A percentile compares a stretch with the other conserved stretches of the same genome.
Conservation (phyloP, 2,329 filamentous ascomycete genomes). For the Colletotrichum aenigma region DNA sequence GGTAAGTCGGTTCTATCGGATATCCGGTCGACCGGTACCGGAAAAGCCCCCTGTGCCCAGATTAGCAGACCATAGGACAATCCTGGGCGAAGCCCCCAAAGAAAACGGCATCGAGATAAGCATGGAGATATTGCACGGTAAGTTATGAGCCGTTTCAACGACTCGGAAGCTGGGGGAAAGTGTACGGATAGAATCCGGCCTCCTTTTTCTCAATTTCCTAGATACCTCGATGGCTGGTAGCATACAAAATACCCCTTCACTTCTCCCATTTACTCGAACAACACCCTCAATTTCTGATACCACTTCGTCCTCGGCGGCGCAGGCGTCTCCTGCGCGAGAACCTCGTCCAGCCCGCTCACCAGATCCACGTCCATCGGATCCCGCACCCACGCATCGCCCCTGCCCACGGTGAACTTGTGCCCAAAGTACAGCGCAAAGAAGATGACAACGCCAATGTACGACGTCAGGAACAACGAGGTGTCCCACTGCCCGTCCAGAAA, state of each 20-base stretch:
- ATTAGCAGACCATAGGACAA: background rate
- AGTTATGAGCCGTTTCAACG: background rate
- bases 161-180: background rate
- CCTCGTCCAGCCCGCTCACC: background rate
- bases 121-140: background rate
- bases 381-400: background rate
- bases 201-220: background rate
- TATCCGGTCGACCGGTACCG: no score
- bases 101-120: accelerated
- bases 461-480: slow-evolving; percentile 64
- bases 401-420: slow-evolving; percentile 38
- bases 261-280: background rate
- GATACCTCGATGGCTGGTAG: background rate
- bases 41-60: accelerated
- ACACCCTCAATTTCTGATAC: background rate
- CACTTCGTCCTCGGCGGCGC: background rate
- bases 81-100: background rate
- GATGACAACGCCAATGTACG: slow-evolving; percentile 68
- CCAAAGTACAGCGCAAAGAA: slow-evolving; percentile 64
- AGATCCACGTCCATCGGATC: background rate
- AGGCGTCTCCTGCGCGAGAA: background rate
- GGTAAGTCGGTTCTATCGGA: accelerated
- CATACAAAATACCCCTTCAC: background rate
- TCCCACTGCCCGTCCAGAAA: slow-evolving; percentile 66
- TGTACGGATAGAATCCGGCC: background rate